phyloP scores from a whole-genome alignment of 208 protist species.

The Spongospora subterranea region DNA sequence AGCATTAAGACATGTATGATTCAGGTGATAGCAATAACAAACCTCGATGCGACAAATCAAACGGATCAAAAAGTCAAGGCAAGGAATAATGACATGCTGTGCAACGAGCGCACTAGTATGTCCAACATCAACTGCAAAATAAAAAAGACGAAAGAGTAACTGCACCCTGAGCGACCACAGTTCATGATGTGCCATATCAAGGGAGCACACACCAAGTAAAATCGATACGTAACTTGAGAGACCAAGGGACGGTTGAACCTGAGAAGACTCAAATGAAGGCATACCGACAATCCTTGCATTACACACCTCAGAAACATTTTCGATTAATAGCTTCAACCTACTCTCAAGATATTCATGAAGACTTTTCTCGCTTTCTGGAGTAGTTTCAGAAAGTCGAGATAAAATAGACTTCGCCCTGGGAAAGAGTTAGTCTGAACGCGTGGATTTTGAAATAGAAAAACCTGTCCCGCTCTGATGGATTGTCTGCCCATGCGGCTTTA shows the following conservation, averaged over 20 bases:
- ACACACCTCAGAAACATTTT: neutral
- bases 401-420: neutral
- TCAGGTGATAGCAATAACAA: neutral
- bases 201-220: constrained; percentile 14
- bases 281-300: neutral
- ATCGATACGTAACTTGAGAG: constrained; percentile 21
- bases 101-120: neutral
- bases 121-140: neutral
- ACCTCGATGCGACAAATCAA: neutral
- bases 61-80: neutral
- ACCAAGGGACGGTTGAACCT: neutral
- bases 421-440: neutral
- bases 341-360: neutral
- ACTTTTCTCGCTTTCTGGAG: neutral
- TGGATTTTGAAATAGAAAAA: neutral
- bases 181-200: neutral
- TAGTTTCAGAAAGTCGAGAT: neutral
- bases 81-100: constrained; percentile 10
- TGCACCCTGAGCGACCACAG: neutral
- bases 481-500: neutral
- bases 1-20: neutral
- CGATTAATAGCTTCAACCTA: neutral
- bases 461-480: neutral
- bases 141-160: neutral
- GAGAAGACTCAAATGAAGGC: neutral